Evolutionary conservation across 1,284 basidiomycete genomes (phyloP).

Genomic region (Testicularia cyperi): DNA sequence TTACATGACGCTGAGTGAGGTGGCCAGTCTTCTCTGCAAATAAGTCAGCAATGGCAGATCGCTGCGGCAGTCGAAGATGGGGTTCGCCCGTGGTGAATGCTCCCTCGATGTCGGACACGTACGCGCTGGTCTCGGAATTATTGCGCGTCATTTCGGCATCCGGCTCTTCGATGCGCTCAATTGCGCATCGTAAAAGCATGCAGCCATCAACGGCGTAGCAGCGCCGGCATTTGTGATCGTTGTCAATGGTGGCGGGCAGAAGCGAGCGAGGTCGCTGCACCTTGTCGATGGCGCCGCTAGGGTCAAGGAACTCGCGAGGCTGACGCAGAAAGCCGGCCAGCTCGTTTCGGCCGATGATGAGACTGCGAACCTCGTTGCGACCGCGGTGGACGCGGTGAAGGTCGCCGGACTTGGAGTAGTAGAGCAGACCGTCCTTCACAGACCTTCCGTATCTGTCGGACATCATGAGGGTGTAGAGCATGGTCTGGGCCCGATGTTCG

Average conservation of each 20-base stretch:
- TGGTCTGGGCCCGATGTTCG: conserved; percentile 95
- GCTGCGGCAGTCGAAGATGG: conserved; percentile 3
- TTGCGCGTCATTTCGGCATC: background rate
- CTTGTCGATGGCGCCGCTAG: no score
- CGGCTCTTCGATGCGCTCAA: conserved; percentile 41
- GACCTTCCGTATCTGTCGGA: conserved; percentile 76
- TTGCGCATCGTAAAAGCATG: conserved; percentile 83
- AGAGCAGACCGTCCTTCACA: conserved; percentile 75
- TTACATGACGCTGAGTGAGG: conserved; percentile 69
- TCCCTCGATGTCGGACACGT: background rate
- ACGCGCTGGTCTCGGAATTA: background rate
- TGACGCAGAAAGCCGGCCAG: conserved; percentile 72
- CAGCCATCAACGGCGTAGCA: conserved; percentile 85
- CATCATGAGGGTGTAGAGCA: conserved; percentile 90
- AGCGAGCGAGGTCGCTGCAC: conserved; percentile 4
- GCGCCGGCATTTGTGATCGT: conserved; percentile 73
- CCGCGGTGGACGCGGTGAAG: conserved; percentile 76
- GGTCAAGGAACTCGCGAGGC: no score
- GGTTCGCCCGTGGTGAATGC: background rate
- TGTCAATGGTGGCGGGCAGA: conserved; percentile 79
- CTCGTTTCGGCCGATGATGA: conserved; percentile 81
- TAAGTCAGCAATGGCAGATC: conserved; percentile 71
- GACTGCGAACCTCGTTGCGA: conserved; percentile 78
- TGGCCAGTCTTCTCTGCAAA: conserved; percentile 80
- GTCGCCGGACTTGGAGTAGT: conserved; percentile 88